These are phyloP conservation scores for Cucumis hystrix DNA, from an alignment of 306 rosid species.

Conservation along the genomic window DNA sequence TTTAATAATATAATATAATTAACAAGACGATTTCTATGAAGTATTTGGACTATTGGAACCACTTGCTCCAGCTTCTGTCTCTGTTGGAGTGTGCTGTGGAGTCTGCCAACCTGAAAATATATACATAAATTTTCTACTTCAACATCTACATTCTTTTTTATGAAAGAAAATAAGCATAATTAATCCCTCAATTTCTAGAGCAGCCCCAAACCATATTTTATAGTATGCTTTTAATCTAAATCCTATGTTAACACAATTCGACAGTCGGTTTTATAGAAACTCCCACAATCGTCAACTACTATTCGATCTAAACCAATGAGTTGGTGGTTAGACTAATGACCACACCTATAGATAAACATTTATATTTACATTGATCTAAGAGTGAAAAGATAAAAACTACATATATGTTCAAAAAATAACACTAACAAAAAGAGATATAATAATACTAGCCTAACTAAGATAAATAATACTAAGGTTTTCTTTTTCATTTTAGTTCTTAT, in stretches of 20 bases:
- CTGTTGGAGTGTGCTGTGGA: conserved; percentile 2
- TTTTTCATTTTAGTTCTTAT: no score
- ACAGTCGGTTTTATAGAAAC: no score
- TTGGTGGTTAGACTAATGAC: no score
- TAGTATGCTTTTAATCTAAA: neutral
- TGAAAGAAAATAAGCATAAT: neutral
- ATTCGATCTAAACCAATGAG: no score
- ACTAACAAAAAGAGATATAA: no score
- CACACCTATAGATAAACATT: no score
- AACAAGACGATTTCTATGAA: neutral
- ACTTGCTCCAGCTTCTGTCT: neutral
- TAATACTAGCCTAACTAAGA: no score
- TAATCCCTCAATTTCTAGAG: neutral
- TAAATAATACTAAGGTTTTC: no score
- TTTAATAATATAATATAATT: neutral
- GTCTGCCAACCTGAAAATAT: neutral
- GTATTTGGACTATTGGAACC: neutral
- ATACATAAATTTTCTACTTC: neutral
- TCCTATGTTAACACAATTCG: neutral
- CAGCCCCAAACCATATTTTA: neutral
- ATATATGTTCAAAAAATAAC: no score
- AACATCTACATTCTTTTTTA: neutral
- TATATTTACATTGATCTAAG: no score
- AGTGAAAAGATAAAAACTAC: no score
- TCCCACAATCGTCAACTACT: no score